Base-by-base conservation (phyloP, 257 asterid genomes). In the Scutellaria minor region DNA sequence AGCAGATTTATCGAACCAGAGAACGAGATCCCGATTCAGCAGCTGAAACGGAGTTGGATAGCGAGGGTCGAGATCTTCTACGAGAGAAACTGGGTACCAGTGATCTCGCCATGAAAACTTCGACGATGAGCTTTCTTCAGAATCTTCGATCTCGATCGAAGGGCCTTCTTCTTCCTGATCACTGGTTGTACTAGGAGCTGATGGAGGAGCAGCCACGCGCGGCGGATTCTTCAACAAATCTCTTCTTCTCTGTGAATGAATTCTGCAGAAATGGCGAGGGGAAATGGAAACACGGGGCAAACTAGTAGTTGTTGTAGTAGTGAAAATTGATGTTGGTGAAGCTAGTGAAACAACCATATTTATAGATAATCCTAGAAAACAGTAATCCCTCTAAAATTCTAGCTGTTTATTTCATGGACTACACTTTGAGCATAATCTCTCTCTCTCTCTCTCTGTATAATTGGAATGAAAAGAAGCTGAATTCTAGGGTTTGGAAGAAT, bases 51-150 rank as follows among this genome's bases (percentile, higher is more conserved):
- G 96, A 73, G 96, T 90, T 4, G 99, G 97, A 75, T 83, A 65
- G 65, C 80, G 80, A 3, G 92, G 89, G 76, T 95, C 95, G 0
- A 95, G 96, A 73, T 94, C 99, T 76, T 94, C 98, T 1, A 92
- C 81, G 15, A 94, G 89, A 66, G 99, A 92, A 66, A 94, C 98
- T 1, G 98, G 98, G 78, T 94, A 94, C 99, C 99, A 94, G 47
- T 92, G 96, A 71, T 92, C 98, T 68, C 97, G 83, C 99, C 99
- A 92, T 6, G 93, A 85, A 75, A 95, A 95, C 46, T 90, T 91
- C 2, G 85, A 74, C 0, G 89, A 81, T 2, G 88, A 73, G 55
- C 11, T 74, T 11, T 90, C 88, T 75, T 78, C 90, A 13, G 66
- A 70, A 54, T 83, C 89, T 27, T 84, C 84, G 6, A 71, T 52